Percentiles rank a stretch among this genome's conserved stretches.
phyloP scores from a whole-genome alignment of 139 green algal genomes.

The Gonium pectorale region DNA sequence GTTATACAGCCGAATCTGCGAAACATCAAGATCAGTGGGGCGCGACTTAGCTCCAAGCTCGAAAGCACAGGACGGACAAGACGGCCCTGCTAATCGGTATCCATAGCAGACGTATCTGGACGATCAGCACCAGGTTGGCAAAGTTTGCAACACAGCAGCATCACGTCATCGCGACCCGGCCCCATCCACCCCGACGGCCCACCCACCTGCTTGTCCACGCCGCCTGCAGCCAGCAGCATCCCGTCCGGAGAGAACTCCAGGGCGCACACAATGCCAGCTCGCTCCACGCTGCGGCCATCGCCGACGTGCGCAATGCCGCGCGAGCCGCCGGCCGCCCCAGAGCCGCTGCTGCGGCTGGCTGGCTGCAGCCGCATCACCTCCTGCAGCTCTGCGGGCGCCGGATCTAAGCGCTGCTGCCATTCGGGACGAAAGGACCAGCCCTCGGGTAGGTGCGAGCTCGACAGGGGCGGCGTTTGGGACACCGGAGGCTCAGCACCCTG shows the following conservation, averaged over 20 bases:
- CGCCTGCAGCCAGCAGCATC: constrained; percentile 73
- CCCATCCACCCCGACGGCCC: not conserved
- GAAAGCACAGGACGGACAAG: too few species aligned
- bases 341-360: not conserved
- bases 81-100: too few species aligned
- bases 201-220: constrained; percentile 76
- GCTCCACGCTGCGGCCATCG: too few species aligned
- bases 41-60: too few species aligned
- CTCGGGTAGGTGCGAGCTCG: not conserved
- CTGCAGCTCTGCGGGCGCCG: constrained; percentile 5
- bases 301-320: too few species aligned
- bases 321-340: not conserved
- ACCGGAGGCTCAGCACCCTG: too few species aligned
- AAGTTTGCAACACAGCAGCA: not conserved
- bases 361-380: constrained; percentile 21
- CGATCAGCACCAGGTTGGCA: too few species aligned
- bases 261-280: constrained; percentile 65
- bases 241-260: constrained; percentile 78
- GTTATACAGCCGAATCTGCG: constrained; percentile 42
- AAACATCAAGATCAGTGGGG: not conserved
- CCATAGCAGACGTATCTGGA: too few species aligned
- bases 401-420: not conserved
- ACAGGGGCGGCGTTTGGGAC: too few species aligned
- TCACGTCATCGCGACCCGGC: too few species aligned
- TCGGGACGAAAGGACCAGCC: constrained; percentile 14